Conservation (phyloP, 768 basidiomycete species). For the Lentinus tigrinus region DNA sequence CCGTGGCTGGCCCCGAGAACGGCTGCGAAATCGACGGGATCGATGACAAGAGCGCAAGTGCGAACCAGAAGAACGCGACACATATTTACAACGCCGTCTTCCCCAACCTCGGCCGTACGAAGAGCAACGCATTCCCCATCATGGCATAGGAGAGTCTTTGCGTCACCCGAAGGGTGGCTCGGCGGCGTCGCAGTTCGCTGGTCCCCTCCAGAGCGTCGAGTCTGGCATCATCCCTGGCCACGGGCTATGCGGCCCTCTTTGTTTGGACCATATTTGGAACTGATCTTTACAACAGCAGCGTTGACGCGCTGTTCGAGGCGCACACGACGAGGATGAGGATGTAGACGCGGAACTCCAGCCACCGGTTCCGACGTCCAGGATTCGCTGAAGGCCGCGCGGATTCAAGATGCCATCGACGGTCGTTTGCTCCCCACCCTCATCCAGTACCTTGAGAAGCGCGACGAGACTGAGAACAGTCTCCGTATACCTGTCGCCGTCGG, state of each 20-base stretch:
- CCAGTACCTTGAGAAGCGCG: constrained; percentile 77
- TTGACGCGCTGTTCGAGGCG: constrained; percentile 89
- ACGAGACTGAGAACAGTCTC: constrained; percentile 77
- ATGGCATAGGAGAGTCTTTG: constrained; percentile 97
- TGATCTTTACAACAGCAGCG: constrained; percentile 58
- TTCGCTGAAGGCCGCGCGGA: constrained; percentile 30
- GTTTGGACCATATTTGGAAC: background rate
- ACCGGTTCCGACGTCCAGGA: constrained; percentile 3
- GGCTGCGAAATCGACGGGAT: constrained; percentile 97
- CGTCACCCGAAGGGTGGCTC: constrained; percentile 97
- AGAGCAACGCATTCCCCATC: constrained; percentile 95
- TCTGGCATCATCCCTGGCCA: constrained; percentile 92
- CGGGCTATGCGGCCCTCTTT: constrained; percentile 72
- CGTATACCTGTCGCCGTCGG: constrained; percentile 89
- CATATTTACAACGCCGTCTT: constrained; percentile 96
- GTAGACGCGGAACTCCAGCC: constrained; percentile 21
- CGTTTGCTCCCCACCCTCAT: constrained; percentile 80
- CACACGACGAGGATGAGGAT: constrained; percentile 52
- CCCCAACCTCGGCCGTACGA: constrained; percentile 79
- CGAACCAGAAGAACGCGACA: constrained; percentile 97
- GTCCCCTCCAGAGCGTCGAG: constrained; percentile 81
- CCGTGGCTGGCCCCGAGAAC: constrained; percentile 97
- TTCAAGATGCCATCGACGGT: constrained; percentile 74
- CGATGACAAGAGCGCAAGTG: constrained; percentile 89
- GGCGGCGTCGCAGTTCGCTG: constrained; percentile 97